phyloP scores from a whole-genome alignment of 2,329 filamentous ascomycete genomes.

The Bipolaris gigantea region DNA sequence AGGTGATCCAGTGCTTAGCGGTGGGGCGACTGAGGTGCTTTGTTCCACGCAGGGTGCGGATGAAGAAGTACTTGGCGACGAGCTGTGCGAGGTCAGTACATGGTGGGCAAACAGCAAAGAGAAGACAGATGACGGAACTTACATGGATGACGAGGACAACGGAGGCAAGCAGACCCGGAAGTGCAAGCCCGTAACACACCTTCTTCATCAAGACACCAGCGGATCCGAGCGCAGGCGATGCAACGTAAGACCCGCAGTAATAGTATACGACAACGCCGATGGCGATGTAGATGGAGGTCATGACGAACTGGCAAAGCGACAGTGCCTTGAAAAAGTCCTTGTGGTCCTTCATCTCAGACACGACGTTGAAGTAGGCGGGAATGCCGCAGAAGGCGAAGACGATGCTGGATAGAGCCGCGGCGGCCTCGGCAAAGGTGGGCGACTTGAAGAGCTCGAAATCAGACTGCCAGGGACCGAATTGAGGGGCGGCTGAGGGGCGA shows the following conservation, averaged over 20 bases:
- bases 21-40: constrained; percentile 56
- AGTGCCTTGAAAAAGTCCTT: constrained; percentile 61
- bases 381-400: constrained; percentile 53
- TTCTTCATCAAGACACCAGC: constrained; percentile 61
- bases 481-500: constrained; percentile 28
- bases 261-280: constrained; percentile 70
- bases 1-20: constrained; percentile 29
- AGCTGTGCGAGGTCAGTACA: constrained; percentile 11
- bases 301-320: constrained; percentile 59
- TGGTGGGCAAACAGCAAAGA: background rate
- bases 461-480: constrained; percentile 23
- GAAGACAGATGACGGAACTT: background rate
- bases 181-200: constrained; percentile 67
- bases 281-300: constrained; percentile 65
- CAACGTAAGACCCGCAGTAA: constrained; percentile 63
- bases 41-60: constrained; percentile 70
- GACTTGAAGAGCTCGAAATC: constrained; percentile 24
- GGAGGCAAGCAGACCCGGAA: constrained; percentile 50
- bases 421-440: constrained; percentile 21
- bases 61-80: constrained; percentile 52
- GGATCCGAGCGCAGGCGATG: constrained; percentile 67
- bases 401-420: constrained; percentile 26
- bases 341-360: constrained; percentile 65
- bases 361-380: constrained; percentile 68
- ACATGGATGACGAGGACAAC: constrained; percentile 28